These are phyloP conservation scores for Medicago arabica DNA, from an alignment of 306 rosid genomes.

Conservation along the genomic window DNA sequence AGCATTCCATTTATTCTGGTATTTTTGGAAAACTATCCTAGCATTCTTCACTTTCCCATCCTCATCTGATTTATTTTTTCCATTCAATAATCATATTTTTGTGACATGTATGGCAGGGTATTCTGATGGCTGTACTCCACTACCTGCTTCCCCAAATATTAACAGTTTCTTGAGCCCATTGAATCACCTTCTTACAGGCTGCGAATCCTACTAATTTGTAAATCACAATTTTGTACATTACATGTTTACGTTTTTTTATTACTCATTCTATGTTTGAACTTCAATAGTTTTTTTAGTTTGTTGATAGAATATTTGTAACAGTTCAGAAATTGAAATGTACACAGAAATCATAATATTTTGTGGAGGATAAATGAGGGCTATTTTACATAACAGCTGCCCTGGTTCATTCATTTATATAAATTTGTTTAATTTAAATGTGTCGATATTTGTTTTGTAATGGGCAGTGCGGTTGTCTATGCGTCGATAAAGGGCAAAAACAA, in stretches of 20 bases:
- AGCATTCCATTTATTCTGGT: conserved; percentile 24
- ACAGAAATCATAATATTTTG: conserved; percentile 39
- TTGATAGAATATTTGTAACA: conserved; percentile 43
- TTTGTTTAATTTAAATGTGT: neutral
- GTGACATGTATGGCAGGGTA: conserved; percentile 44
- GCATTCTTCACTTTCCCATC: conserved; percentile 27
- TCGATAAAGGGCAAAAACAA: no score
- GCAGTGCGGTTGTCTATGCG: no score
- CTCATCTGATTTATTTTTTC: conserved; percentile 4
- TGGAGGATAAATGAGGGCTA: neutral
- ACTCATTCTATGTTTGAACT: conserved; percentile 14
- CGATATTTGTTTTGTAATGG: neutral
- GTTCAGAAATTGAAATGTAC: conserved; percentile 36
- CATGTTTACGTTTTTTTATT: conserved; percentile 32
- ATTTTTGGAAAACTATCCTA: conserved; percentile 27
- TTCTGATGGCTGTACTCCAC: conserved; percentile 18
- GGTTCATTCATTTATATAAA: conserved; percentile 20
- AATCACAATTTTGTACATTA: conserved; percentile 56
- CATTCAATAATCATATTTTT: conserved; percentile 10
- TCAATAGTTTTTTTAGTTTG: conserved; percentile 6
- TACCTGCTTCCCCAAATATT: conserved; percentile 28
- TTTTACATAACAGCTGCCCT: conserved; percentile 18
- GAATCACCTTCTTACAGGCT: conserved; percentile 40
- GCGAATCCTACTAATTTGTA: conserved; percentile 48
- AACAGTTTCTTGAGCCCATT: conserved; percentile 33